Evolutionary conservation across 2,329 filamentous ascomycete genomes (phyloP).

Genomic region (Aspergillus amoenus): DNA sequence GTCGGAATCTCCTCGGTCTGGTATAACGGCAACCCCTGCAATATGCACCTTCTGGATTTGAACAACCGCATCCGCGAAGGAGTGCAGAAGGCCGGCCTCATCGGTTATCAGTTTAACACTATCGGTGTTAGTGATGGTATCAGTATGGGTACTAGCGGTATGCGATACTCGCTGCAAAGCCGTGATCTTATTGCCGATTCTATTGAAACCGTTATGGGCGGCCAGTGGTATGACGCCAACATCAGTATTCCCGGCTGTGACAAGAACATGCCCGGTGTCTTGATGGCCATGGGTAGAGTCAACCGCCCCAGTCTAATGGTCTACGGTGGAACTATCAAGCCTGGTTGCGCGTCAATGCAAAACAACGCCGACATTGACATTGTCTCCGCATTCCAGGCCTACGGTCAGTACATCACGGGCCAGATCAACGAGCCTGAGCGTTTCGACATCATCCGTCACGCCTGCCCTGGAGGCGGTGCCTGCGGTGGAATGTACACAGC

Average conservation of each 20-base stretch:
- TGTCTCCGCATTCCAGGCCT: slow-evolving; percentile 95
- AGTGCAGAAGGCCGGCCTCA: slow-evolving; percentile 72
- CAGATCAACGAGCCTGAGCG: slow-evolving; percentile 88
- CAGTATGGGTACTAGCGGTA: slow-evolving; percentile 96
- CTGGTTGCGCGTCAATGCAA: slow-evolving; percentile 77
- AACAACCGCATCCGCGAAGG: slow-evolving; percentile 74
- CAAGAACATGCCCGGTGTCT: slow-evolving; percentile 97
- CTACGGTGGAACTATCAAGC: slow-evolving; percentile 91
- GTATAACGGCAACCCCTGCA: slow-evolving; percentile 98
- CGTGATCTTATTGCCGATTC: slow-evolving; percentile 96
- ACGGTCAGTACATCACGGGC: slow-evolving; percentile 89
- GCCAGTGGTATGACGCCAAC: slow-evolving; percentile 98
- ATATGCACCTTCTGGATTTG: slow-evolving; percentile 95
- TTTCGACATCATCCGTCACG: slow-evolving; percentile 91
- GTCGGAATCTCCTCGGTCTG: slow-evolving; percentile 97
- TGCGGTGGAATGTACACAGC: slow-evolving; percentile 86
- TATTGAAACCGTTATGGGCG: slow-evolving; percentile 98
- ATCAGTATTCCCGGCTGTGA: slow-evolving; percentile 96
- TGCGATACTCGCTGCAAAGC: slow-evolving; percentile 93
- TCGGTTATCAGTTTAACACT: slow-evolving; percentile 98
- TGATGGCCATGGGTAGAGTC: slow-evolving; percentile 91
- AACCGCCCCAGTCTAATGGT: slow-evolving; percentile 97
- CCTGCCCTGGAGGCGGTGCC: slow-evolving; percentile 79
- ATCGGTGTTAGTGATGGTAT: slow-evolving; percentile 97
- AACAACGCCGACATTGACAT: slow-evolving; percentile 81